Evolutionary conservation across 306 rosid genomes (phyloP), one percentile per base, ranked within the genome.

Genomic region (Glycine latifolia): DNA sequence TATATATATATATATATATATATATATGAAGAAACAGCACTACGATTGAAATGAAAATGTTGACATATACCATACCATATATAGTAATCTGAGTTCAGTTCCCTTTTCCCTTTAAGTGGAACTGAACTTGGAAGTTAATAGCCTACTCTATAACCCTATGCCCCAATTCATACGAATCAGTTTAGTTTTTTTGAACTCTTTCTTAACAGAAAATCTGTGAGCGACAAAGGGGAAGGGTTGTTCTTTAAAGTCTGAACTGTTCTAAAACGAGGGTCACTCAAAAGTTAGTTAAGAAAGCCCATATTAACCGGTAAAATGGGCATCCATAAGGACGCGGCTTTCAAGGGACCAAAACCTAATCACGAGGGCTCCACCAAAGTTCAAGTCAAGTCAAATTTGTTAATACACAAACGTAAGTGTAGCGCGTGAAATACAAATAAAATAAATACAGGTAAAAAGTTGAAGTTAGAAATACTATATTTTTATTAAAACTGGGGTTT

Each of bases 51-150:
- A 39, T 61, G 31, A 71, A 74, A 87, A 89, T 75, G 86, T 65
- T 37, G 44, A 59, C 43, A 63, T 85, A 66, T 82, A 35, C 84
- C 67, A 76, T 81, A 14, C 7, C 58, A 53, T 53, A 83, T 81
- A 67, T 75, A 81, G 91, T 68, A 89, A 86, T 69, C 46, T 79
- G 49, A 78, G 44, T 70, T 53, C 31, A 67, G 71, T 73, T 81
- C 88, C 44, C 44, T 62, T 62, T 62, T 62, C 89, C 79, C 79
- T 50, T 78, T 15, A 37, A 46, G 39, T 76, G 86, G 91, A 91
- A 85, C 95, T 82, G 50, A 37, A 68, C 66, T 49, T 71, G 83
- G 82, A 83, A 76, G 70, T 79, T 73, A 55, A 20, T 20, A 55
- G 74, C 84, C 80, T 53, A 73, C 17, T 8, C 83, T 74, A 81